Conservation (phyloP, 805 yeast genomes). For the Brettanomyces bruxellensis region DNA sequence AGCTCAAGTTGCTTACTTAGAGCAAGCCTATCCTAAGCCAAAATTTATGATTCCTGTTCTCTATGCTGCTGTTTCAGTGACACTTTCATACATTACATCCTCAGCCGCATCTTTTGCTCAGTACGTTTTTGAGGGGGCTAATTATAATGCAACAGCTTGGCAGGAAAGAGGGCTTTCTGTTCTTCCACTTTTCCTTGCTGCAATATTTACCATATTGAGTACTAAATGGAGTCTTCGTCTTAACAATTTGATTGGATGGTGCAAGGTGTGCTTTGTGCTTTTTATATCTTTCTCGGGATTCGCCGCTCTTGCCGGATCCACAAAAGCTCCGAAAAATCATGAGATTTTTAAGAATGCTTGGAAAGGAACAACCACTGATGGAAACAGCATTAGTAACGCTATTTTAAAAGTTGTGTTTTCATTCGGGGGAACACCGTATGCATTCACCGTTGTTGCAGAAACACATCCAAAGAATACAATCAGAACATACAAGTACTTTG, state of each 20-base stretch:
- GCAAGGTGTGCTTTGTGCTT: constrained; percentile 60
- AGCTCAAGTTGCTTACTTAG: constrained; percentile 78
- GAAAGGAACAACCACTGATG: constrained; percentile 33
- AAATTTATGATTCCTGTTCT: constrained; percentile 55
- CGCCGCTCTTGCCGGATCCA: constrained; percentile 77
- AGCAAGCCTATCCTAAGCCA: constrained; percentile 61
- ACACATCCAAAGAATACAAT: constrained; percentile 29
- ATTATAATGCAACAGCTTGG: constrained; percentile 61
- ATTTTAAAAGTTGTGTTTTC: constrained; percentile 36
- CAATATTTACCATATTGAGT: constrained; percentile 49
- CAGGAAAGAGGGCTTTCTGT: constrained; percentile 69
- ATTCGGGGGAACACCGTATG: constrained; percentile 32
- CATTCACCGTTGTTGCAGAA: constrained; percentile 28
- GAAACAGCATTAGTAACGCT: constrained; percentile 33
- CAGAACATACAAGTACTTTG: constrained; percentile 60
- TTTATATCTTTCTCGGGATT: constrained; percentile 72
- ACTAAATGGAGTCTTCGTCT: constrained; percentile 60
- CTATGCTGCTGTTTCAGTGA: constrained; percentile 66
- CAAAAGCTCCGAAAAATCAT: constrained; percentile 22
- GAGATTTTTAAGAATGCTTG: constrained; percentile 27
- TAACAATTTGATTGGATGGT: constrained; percentile 58
- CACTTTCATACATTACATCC: constrained; percentile 82
- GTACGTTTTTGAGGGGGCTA: constrained; percentile 68
- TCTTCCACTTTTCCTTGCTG: constrained; percentile 64
- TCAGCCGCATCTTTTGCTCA: constrained; percentile 76